Evolutionary conservation across 2,329 filamentous ascomycete genomes (phyloP).

Genomic region (Penicillium frequentans): DNA sequence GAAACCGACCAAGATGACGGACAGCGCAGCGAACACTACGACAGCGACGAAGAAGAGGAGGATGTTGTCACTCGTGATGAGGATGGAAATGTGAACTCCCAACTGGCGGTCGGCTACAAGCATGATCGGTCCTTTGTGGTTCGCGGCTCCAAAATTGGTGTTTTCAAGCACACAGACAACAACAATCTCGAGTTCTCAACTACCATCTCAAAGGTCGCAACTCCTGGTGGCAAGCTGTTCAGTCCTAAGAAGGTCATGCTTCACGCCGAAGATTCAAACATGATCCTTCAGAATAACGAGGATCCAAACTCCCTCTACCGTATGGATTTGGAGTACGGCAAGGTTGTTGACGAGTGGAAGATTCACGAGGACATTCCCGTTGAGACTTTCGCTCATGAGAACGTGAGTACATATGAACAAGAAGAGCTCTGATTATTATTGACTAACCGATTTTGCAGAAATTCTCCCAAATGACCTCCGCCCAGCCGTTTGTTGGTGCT

Average conservation of each 20-base stretch:
- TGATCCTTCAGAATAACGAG: conserved; percentile 79
- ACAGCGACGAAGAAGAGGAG: conserved; percentile 76
- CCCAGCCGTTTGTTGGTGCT: conserved; percentile 92
- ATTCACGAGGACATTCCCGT: conserved; percentile 95
- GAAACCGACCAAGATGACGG: conserved; percentile 64
- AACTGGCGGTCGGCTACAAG: conserved; percentile 94
- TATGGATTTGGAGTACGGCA: conserved; percentile 97
- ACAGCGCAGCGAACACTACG: conserved; percentile 70
- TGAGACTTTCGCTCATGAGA: conserved; percentile 88
- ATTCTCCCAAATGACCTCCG: conserved; percentile 94
- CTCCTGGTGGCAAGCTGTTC: conserved; percentile 81
- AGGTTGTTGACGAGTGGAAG: conserved; percentile 98
- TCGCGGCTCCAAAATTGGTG: conserved; percentile 94
- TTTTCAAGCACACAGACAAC: conserved; percentile 93
- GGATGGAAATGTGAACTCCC: conserved; percentile 85
- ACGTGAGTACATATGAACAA: conserved; percentile 47
- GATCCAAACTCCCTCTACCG: conserved; percentile 91
- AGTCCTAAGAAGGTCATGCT: conserved; percentile 97
- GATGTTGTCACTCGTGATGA: conserved; percentile 66
- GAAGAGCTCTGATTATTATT: background rate
- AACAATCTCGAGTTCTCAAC: conserved; percentile 95
- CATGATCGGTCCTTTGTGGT: conserved; percentile 97
- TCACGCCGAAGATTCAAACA: conserved; percentile 83
- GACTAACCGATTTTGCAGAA: conserved; percentile 56
- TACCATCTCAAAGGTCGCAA: conserved; percentile 94